Percentiles rank a stretch among this genome's conserved stretches.
phyloP scores from a whole-genome alignment of 1,139 yeast genomes.

The Pichia sp. region DNA sequence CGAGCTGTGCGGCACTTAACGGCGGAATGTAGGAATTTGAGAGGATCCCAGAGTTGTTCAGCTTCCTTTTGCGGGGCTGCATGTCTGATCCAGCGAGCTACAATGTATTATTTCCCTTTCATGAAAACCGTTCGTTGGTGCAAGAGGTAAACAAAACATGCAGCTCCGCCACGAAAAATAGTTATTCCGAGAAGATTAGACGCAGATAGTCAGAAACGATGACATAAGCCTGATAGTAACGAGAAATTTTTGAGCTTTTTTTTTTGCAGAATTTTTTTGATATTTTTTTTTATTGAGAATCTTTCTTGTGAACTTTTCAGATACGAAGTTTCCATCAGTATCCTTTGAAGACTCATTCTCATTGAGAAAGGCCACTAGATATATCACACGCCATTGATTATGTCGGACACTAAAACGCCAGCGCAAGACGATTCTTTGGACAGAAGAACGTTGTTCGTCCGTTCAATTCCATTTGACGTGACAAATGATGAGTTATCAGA shows the following conservation, averaged over 20 bases:
- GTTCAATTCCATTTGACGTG: constrained; percentile 76
- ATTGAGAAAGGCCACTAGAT: too few species aligned
- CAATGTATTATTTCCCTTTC: too few species aligned
- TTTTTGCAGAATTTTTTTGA: not conserved
- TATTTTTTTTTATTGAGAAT: not conserved
- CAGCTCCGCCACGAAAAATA: not conserved
- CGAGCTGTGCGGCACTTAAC: constrained; percentile 20
- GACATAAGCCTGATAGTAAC: constrained; percentile 7
- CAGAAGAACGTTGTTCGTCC: constrained; percentile 71
- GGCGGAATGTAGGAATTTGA: constrained; percentile 32
- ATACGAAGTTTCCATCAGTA: not conserved
- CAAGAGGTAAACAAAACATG: not conserved
- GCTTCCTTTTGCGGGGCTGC: constrained; percentile 10
- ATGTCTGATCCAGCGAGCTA: not conserved
- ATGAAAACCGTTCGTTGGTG: not conserved
- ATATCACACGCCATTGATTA: not conserved
- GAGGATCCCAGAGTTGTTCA: constrained; percentile 27
- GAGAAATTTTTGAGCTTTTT: not conserved
- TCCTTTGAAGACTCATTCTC: too few species aligned
- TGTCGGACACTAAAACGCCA: constrained; percentile 7
- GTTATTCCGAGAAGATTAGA: not conserved
- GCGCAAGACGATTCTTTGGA: constrained; percentile 36
- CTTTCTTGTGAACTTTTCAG: constrained; percentile 3
- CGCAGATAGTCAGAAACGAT: not conserved
- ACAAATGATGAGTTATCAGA: constrained; percentile 77